Base-by-base conservation (phyloP, 371 early-diverging fungal species). In the Massospora cicadina region DNA sequence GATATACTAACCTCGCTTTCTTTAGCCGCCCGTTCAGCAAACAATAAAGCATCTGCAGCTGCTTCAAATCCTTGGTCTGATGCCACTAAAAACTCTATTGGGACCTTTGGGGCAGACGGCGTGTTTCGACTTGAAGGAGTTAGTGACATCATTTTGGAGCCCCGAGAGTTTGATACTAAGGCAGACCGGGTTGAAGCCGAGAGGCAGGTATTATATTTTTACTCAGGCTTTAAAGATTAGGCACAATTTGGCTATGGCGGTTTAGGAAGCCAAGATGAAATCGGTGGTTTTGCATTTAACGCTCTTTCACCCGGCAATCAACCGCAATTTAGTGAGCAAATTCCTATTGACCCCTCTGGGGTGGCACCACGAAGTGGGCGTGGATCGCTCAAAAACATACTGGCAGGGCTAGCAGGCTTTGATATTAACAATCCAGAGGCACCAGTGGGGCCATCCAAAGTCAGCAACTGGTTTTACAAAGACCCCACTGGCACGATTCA, bases 401-500 rank as follows among this genome's bases (percentile, higher is more conserved):
- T 26, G 10, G 29, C 43, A 21, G 56, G 21, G 2, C 23, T 29
- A 28, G 29, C 53, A 33, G 24, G 27, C 0, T 53, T 58, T 21
- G 55, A 64, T 64, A 60, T 33, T 2, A 17, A 59, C 24, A 30
- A 58, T 5, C 54, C 24, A 32, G 29, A 30, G 10, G 29, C 28
- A 24, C 12, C 53, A 24, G n/a, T 54, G 5, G 27, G 31, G 3
- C 54, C 64, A 12, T 54, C 55, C 13, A 23, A 58, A 1, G 17
- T 65, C n/a, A 53, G 54, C 54, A 77, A 79, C 60, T 91, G 91
- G 91, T 77, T 80, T 24, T 67, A 67, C 58, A 62, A 56, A 23
- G 67, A 67, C 57, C 63, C 63, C 17, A 33, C 71, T 55, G 76
- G 74, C 33, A 74, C 73, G 31, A 69, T 79, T 33, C 80, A 80